A percentile compares a stretch with the other conserved stretches of the same genome.
Conservation (phyloP, 2,329 filamentous ascomycete species). For the Pseudopyricularia javanii region DNA sequence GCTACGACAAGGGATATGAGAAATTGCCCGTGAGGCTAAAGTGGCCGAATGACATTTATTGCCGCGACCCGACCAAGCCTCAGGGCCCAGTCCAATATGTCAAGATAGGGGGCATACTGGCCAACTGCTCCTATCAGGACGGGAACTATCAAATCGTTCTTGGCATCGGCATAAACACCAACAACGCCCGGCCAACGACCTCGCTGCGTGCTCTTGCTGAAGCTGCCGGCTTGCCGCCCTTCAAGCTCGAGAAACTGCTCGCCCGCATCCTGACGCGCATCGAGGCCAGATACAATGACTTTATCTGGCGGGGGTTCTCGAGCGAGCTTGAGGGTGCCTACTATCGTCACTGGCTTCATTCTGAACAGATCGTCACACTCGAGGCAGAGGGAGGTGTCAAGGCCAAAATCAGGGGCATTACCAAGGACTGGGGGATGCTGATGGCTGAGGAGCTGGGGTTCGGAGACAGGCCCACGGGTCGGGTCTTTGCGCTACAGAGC, state of each 20-base stretch:
- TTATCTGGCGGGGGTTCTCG: conserved; percentile 66
- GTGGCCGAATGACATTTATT: conserved; percentile 95
- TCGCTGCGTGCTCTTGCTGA: conserved; percentile 66
- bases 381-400: conserved; percentile 66
- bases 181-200: conserved; percentile 75
- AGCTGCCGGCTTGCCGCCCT: conserved; percentile 30
- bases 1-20: conserved; percentile 65
- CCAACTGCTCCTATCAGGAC: conserved; percentile 72
- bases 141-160: conserved; percentile 74
- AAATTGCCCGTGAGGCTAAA: conserved; percentile 75
- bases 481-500: conserved; percentile 74
- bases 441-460: conserved; percentile 70
- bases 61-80: conserved; percentile 48
- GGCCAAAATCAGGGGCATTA: conserved; percentile 76
- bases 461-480: conserved; percentile 63
- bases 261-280: conserved; percentile 69
- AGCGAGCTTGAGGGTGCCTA: conserved; percentile 61
- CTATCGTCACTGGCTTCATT: conserved; percentile 79
- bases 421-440: conserved; percentile 79
- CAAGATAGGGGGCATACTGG: conserved; percentile 88
- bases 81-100: conserved; percentile 44
- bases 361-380: conserved; percentile 56
- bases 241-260: conserved; percentile 68
- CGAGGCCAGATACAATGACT: conserved; percentile 64
- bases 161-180: conserved; percentile 77